Evolutionary conservation across 768 basidiomycete genomes (phyloP).

Genomic region (Thelephora aurantiotincta): DNA sequence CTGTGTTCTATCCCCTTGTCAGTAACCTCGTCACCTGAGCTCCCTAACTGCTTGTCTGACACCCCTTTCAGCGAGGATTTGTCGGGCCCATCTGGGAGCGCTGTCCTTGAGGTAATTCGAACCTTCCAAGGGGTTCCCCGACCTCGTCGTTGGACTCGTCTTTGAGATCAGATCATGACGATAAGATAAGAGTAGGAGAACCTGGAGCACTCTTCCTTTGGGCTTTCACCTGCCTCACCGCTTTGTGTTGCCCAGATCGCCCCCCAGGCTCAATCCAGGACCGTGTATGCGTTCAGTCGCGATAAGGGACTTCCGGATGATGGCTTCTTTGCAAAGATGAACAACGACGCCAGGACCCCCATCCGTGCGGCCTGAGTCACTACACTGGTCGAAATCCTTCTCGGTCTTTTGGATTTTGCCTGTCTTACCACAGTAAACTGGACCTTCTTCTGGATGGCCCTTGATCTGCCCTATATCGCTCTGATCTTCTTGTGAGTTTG

Average conservation of each 20-base stretch:
- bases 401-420: constrained; percentile 64
- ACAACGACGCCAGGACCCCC: constrained; percentile 47
- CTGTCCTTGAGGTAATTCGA: constrained; percentile 44
- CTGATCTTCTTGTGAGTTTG: constrained; percentile 50
- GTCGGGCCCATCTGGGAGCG: constrained; percentile 55
- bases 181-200: constrained; percentile 62
- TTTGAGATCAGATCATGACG: constrained; percentile 45
- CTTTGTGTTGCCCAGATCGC: constrained; percentile 76
- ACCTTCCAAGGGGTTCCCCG: neutral
- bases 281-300: constrained; percentile 77
- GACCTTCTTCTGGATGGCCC: constrained; percentile 70
- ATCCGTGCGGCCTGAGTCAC: constrained; percentile 65
- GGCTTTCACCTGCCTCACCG: constrained; percentile 72
- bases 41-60: constrained; percentile 3
- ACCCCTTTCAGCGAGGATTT: constrained; percentile 33
- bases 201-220: constrained; percentile 66
- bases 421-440: constrained; percentile 65
- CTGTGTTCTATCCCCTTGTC: constrained; percentile 50
- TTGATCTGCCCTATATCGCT: constrained; percentile 71
- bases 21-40: too few relatives aligned
- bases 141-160: neutral
- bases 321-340: constrained; percentile 42
- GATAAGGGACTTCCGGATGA: constrained; percentile 73
- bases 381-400: constrained; percentile 51
- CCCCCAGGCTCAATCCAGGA: constrained; percentile 70